These are phyloP conservation scores for Schizonepeta tenuifolia DNA, from an alignment of 257 asterid species.

Conservation along the genomic window DNA sequence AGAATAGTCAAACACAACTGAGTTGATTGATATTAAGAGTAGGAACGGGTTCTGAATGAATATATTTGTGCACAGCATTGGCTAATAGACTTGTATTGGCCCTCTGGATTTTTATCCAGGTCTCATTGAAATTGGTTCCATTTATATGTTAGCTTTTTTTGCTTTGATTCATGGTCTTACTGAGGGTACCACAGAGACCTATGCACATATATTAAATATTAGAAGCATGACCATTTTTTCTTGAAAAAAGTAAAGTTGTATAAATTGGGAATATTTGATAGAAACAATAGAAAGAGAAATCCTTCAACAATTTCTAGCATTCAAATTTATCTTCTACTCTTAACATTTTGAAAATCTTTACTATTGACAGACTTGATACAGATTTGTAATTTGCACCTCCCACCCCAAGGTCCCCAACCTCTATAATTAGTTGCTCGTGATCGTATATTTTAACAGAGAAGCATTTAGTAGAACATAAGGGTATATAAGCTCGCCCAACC, in stretches of 20 bases:
- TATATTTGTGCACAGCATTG: neutral
- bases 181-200: neutral
- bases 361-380: neutral
- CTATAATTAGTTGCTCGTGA: too few relatives aligned
- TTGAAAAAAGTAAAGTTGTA: neutral
- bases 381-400: neutral
- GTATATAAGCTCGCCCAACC: neutral
- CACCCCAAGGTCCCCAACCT: neutral
- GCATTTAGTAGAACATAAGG: too few relatives aligned
- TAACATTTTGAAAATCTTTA: neutral
- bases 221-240: neutral
- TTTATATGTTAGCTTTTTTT: neutral
- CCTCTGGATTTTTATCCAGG: neutral
- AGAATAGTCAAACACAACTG: too few relatives aligned
- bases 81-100: neutral
- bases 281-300: neutral
- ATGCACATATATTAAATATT: slow-evolving; percentile 1
- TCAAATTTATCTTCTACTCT: neutral
- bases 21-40: neutral
- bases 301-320: neutral
- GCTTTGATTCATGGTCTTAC: neutral
- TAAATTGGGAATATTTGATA: neutral
- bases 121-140: neutral
- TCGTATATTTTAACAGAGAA: too few relatives aligned
- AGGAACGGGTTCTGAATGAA: neutral